Conservation (phyloP, 129 eudicot genomes). For the Heracleum sosnowskyi region DNA sequence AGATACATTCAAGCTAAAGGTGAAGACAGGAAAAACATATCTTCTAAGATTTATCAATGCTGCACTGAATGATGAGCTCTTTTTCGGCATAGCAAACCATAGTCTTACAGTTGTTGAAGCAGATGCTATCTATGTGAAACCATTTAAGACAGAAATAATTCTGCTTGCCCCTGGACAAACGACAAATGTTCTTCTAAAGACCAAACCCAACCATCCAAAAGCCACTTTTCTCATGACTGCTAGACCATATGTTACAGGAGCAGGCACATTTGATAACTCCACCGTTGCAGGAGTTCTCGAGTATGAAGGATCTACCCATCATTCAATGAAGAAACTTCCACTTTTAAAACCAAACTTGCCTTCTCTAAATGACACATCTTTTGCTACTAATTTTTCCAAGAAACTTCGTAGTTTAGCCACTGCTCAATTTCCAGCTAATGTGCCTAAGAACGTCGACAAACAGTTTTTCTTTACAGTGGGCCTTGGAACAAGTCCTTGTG, state of each 20-base stretch:
- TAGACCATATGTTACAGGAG: slow-evolving; percentile 43
- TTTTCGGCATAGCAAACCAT: slow-evolving; percentile 53
- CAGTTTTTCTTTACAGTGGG: slow-evolving; percentile 50
- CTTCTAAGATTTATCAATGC: slow-evolving; percentile 39
- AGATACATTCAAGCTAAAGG: slow-evolving; percentile 51
- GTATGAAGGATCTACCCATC: slow-evolving; percentile 18
- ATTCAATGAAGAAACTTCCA: slow-evolving; percentile 21
- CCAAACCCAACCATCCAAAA: slow-evolving; percentile 31
- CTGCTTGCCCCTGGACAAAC: slow-evolving; percentile 58
- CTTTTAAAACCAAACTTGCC: slow-evolving; percentile 32
- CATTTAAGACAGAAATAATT: slow-evolving; percentile 37
- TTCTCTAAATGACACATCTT: slow-evolving; percentile 34
- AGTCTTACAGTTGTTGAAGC: slow-evolving; percentile 36
- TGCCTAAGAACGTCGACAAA: slow-evolving; percentile 36
- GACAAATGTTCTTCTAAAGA: slow-evolving; percentile 45
- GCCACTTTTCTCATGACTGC: slow-evolving; percentile 44
- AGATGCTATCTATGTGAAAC: slow-evolving; percentile 41
- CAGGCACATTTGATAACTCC: slow-evolving; percentile 43
- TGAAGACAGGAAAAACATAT: slow-evolving; percentile 43
- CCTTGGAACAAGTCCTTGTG: slow-evolving; percentile 49
- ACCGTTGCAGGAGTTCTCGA: slow-evolving; percentile 41
- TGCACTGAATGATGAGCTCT: slow-evolving; percentile 42
- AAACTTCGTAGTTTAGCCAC: slow-evolving; percentile 36
- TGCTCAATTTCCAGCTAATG: slow-evolving; percentile 48
- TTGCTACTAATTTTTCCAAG: slow-evolving; percentile 32